Base-by-base conservation (phyloP, 495 filamentous ascomycete species). In the Jackrogersella minutella region DNA sequence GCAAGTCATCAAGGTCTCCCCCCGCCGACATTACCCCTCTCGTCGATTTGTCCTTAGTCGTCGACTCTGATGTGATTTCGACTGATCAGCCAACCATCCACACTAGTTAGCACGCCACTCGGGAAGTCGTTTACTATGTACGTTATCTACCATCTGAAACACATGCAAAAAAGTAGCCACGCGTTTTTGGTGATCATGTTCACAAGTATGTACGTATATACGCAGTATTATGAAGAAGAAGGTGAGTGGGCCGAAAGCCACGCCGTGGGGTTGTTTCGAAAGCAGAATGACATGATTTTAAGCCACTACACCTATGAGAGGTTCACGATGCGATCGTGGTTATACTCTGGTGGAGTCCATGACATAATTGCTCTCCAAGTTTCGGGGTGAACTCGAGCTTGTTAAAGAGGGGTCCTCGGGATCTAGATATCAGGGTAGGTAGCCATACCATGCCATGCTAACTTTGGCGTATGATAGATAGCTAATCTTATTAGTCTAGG, bases 81-180 rank as follows among this genome's bases (percentile, higher is more conserved):
- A 41, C 61, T 30, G 47, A 57, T 56, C 10, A 57, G 30, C 26
- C 34, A 22, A 59, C 17, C 30, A 52, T 52, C 16, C 49, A 14
- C 13, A 11, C 41, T 36, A 16, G 55, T 43, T 53, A 64, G 49
- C 51, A 69, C 56, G 66, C 50, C 56, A 53, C 51, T 26, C 17
- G 34, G 21, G 44, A 17, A 56, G 44, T 41, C 36, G 16, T 24
- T 21, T 34, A 43, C 28, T 37, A n/a, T n/a, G n/a, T n/a, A n/a
- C n/a, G n/a, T n/a, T n/a, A n/a, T 28, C 36, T 54, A 44, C 44
- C 39, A 59, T 61, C 51, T 61, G 66, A 69, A 69, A 69, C 66
- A 34, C 43, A 69, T 64, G 66, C 44, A 52, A 64, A 59, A 51
- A 56, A 69, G 55, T 14, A 52, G 57, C 61, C 56, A 61, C 61